Percentiles rank a stretch among this genome's conserved stretches.
Conservation (phyloP, 1,284 basidiomycete genomes). For the Peniophora sp. region DNA sequence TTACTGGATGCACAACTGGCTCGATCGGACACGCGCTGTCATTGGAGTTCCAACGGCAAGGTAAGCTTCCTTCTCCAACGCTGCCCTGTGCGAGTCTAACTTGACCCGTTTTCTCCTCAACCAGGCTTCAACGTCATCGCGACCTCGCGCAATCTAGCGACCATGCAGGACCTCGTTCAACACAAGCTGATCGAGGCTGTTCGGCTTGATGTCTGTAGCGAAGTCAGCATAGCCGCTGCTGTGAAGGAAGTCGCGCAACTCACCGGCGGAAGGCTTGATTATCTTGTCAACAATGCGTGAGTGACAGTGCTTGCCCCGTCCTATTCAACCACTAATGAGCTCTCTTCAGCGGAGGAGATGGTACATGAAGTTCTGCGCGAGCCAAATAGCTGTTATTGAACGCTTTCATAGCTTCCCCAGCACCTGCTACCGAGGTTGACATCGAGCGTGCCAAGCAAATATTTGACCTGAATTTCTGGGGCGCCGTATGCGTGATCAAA, state of each 20-base stretch:
- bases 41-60: slow-evolving; percentile 13
- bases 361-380: no score
- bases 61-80: slow-evolving; percentile 4
- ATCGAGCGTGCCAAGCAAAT: no score
- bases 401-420: no score
- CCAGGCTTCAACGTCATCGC: background rate
- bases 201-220: background rate
- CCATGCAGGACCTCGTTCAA: background rate
- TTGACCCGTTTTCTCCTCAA: background rate
- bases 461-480: background rate
- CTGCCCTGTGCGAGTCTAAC: background rate
- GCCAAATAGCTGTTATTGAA: no score
- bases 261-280: slow-evolving; percentile 21
- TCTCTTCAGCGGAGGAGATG: no score
- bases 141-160: background rate
- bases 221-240: background rate
- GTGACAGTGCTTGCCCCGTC: no score
- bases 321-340: no score
- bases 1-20: slow-evolving; percentile 15
- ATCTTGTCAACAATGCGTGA: slow-evolving; percentile 26
- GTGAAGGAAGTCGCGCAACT: background rate
- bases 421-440: no score
- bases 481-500: background rate
- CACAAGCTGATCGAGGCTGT: background rate
- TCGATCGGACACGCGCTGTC: slow-evolving; percentile 18